Base-by-base conservation (phyloP, 2,329 filamentous ascomycete species). In the Penicillium sp. region DNA sequence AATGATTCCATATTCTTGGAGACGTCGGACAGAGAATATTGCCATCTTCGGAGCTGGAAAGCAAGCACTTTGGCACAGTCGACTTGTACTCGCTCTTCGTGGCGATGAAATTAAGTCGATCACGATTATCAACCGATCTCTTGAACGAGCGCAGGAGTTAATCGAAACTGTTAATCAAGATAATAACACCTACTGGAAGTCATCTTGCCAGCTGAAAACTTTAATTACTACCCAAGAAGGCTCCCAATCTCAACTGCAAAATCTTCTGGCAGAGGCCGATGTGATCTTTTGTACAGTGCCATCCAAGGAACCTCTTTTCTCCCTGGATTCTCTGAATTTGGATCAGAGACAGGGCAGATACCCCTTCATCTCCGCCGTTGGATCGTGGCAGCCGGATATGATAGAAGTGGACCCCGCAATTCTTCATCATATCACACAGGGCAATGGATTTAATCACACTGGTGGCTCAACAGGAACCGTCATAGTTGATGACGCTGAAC, bases 321-420 rank as follows among this genome's bases (percentile, higher is more conserved):
- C 48, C 7, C 24, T 44, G 5, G 44, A 14, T 9, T 34, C 33
- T 13, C 28, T 55, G 11, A 29, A 31, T 3, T 14, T 45, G 16
- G 28, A 45, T 5, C 19, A 39, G 36, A 23, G 10, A n/a, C 14
- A n/a, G 5, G 13, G 36, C 3, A 51, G 71, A 2, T 48, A 56
- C 1, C 71, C 72, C 9, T 77, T 72, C 51, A 64, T 79, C 1
- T 71, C 71, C 0, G 71, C 72, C 10, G 73, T 79, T 47, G 77
- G 77, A 1, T 78, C 77, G 4, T 79, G 75, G 65, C 72, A 73
- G 56, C 75, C 82, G 1, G 71, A 73, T 18, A 76, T 76, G 74
- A 66, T 66, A 23, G 75, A 76, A 37, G 54, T 77, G 2, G 72
- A 76, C 47, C 67, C 71, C 2, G 59, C 56, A 9, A 50, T 66